Evolutionary conservation across 345 rosid species (phyloP).

Genomic region (Eucalyptus polybractea): DNA sequence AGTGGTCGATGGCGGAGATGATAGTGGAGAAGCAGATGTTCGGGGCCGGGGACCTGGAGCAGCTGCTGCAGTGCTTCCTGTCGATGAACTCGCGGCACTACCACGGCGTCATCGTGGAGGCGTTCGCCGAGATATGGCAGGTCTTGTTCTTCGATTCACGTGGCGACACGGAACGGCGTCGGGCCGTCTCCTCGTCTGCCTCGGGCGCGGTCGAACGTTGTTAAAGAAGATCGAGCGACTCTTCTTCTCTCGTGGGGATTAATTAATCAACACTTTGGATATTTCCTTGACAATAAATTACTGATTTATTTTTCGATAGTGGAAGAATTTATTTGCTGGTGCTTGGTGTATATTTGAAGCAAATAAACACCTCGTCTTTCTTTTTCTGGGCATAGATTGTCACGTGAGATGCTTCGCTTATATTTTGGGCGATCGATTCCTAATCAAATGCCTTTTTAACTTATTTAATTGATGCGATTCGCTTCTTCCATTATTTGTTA

Average conservation of each 20-base stretch:
- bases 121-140: slow-evolving; percentile 44
- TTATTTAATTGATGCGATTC: not conserved
- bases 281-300: not conserved
- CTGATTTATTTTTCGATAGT: not conserved
- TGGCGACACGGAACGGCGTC: not conserved
- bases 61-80: slow-evolving; percentile 41
- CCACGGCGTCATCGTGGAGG: slow-evolving; percentile 36
- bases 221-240: not conserved
- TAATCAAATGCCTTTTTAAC: not conserved
- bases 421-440: not conserved
- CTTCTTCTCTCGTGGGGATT: not conserved
- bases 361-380: not conserved
- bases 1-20: slow-evolving; percentile 58
- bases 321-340: not conserved
- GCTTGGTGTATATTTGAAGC: not conserved
- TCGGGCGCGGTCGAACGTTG: not conserved
- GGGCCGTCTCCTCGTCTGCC: not conserved
- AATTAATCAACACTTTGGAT: not conserved
- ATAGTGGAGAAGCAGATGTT: slow-evolving; percentile 37
- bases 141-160: slow-evolving; percentile 19
- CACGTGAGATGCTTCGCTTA: not conserved
- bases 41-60: slow-evolving; percentile 29
- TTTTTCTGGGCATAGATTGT: not conserved
- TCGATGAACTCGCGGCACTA: slow-evolving; percentile 32
- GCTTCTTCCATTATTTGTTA: not conserved